Percentiles rank a stretch among this genome's conserved stretches.
These are phyloP conservation scores for Colletotrichum paranaense DNA, from an alignment of 2,329 filamentous ascomycete species.

Conservation along the genomic window DNA sequence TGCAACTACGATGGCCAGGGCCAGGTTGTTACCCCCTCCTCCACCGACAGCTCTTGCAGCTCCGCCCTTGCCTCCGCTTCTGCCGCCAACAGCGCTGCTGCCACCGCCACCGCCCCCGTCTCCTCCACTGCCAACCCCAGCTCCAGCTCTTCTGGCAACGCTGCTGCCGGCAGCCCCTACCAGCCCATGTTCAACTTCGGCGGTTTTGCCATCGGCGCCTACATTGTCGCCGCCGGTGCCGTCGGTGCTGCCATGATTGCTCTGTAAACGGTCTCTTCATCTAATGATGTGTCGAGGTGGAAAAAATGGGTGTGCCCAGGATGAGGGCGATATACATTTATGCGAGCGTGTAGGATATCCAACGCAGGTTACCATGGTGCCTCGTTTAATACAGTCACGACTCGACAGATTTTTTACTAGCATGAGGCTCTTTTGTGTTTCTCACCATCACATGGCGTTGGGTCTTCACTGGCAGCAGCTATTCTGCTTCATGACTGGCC, in stretches of 20 bases:
- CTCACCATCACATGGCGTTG: constrained; percentile 32
- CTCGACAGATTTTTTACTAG: constrained; percentile 24
- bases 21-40: constrained; percentile 59
- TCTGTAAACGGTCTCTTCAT: constrained; percentile 53
- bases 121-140: constrained; percentile 43
- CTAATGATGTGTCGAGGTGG: constrained; percentile 20
- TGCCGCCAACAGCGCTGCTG: constrained; percentile 59
- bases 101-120: constrained; percentile 56
- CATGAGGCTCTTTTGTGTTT: constrained; percentile 32
- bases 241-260: constrained; percentile 65
- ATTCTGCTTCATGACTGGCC: constrained; percentile 30
- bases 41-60: constrained; percentile 65
- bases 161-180: constrained; percentile 46
- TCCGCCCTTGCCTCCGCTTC: constrained; percentile 72
- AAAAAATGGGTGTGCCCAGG: background rate
- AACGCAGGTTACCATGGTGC: constrained; percentile 12
- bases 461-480: constrained; percentile 28
- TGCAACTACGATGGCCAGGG: constrained; percentile 81
- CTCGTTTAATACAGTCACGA: constrained; percentile 33
- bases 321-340: constrained; percentile 7
- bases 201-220: constrained; percentile 60
- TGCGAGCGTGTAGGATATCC: constrained; percentile 34
- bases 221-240: constrained; percentile 62
- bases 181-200: constrained; percentile 57
- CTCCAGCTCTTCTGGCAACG: constrained; percentile 31